Conservation (phyloP, 2,329 filamentous ascomycete genomes). For the Cyanodermella asteris region DNA sequence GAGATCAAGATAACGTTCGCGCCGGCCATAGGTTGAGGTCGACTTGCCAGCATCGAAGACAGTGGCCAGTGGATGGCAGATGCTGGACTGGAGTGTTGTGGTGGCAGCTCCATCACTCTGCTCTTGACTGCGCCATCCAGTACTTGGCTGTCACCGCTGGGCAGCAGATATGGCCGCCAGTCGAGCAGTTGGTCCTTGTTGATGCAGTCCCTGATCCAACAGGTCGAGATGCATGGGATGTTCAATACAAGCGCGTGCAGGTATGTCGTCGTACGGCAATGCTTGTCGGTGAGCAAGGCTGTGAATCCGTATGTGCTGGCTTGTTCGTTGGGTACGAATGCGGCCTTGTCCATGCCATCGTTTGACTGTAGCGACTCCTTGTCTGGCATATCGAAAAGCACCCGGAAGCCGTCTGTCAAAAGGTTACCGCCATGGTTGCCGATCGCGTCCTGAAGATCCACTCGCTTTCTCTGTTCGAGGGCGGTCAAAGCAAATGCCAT, state of each 20-base stretch:
- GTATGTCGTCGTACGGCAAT: conserved; percentile 76
- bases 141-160: conserved; percentile 58
- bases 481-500: conserved; percentile 84
- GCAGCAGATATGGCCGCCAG: conserved; percentile 66
- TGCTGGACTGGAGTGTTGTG: no score
- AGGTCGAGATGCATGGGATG: conserved; percentile 61
- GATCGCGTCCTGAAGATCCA: conserved; percentile 36
- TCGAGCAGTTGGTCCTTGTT: conserved; percentile 38
- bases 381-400: conserved; percentile 43
- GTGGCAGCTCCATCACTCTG: conserved; percentile 39
- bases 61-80: conserved; percentile 35
- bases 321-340: conserved; percentile 32
- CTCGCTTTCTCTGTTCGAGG: conserved; percentile 29
- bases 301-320: conserved; percentile 47
- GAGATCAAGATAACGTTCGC: conserved; percentile 53
- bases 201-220: conserved; percentile 61
- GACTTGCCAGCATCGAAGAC: conserved; percentile 30
- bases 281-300: conserved; percentile 64
- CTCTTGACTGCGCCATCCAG: conserved; percentile 61
- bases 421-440: conserved; percentile 48
- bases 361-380: conserved; percentile 10
- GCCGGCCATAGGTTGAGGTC: conserved; percentile 41
- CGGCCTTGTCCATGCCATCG: conserved; percentile 9
- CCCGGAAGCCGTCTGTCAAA: conserved; percentile 55
- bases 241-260: conserved; percentile 85